These are phyloP conservation scores for Nyssa sinensis DNA, from an alignment of 148 eudicot species.

Conservation along the genomic window DNA sequence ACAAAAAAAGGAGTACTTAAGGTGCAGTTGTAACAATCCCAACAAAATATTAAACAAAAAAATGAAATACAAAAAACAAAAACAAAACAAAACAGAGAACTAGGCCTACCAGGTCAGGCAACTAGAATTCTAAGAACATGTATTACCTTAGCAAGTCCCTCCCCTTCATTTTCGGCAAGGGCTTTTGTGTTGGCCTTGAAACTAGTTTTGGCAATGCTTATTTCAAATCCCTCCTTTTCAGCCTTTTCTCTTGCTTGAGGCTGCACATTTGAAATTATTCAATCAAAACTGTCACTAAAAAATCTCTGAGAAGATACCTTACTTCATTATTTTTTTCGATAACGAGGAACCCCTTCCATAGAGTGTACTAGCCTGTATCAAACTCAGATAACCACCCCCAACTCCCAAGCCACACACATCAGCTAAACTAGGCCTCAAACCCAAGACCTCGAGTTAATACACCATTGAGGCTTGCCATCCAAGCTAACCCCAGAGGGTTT, in stretches of 20 bases:
- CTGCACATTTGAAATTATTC: slow-evolving; percentile 34
- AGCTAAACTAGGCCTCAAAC: too few relatives aligned
- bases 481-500: too few relatives aligned
- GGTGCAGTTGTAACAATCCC: neutral
- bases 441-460: too few relatives aligned
- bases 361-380: too few relatives aligned
- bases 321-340: too few relatives aligned
- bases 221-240: slow-evolving; percentile 86
- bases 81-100: neutral
- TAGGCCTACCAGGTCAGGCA: neutral
- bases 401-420: too few relatives aligned
- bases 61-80: too few relatives aligned
- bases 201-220: slow-evolving; percentile 89
- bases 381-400: too few relatives aligned
- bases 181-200: slow-evolving; percentile 99
- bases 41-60: neutral
- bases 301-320: neutral
- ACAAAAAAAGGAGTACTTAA: too few relatives aligned
- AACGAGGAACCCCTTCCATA: too few relatives aligned
- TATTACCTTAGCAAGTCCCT: slow-evolving; percentile 94
- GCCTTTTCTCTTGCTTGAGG: slow-evolving; percentile 98
- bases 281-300: neutral
- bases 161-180: slow-evolving; percentile 99
- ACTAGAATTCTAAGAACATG: neutral
- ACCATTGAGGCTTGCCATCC: too few relatives aligned